Base-by-base conservation (phyloP, 768 basidiomycete genomes). In the Kwoniella mangroviensis region DNA sequence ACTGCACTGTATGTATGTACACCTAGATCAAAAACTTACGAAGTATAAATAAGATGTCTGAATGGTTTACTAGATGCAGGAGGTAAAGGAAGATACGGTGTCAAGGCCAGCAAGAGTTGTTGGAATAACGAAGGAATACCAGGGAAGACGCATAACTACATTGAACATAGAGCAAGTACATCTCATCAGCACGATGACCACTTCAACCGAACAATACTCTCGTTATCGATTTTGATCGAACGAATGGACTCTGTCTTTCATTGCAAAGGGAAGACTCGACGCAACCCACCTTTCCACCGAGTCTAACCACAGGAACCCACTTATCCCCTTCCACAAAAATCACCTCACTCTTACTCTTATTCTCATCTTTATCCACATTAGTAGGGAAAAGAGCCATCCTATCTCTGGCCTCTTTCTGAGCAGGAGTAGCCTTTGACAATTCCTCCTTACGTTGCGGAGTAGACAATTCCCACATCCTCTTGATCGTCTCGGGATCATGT, bases 241-340 rank as follows among this genome's bases (percentile, higher is more conserved):
- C 34, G 34, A 34, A 34, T 34, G 0, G 6, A 34, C 6, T 34
- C 6, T 34, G 0, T 34, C 34, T 34, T 0, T 34, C 0, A 34
- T 34, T 34, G 0, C 7, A 45, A 13, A 6, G 56, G 17, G 0
- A 19, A 10, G 6, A 11, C 19, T 34, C 15, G 22, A 45, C 40
- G 3, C 19, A 40, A 72, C 80, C 67, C 69, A 80, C 82, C 71
- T 92, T 95, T 24, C 91, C 91, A 75, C 88, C 88, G 2, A 97
- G 85, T 19, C 93, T 87, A 0, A 96, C 89, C 13, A 97, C 92
- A 26, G 94, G 94, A n/a, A 95, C 94, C 92, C 93, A 97, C 63
- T 94, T 85, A 71, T 93, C 92, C 68, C 86, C 85, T 10, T 87
- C 88, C 7, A 94, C 89, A 79, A 90, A 94, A 1, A 98, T 81